Evolutionary conservation across 768 basidiomycete species (phyloP).

Genomic region (Suillus brevipes): DNA sequence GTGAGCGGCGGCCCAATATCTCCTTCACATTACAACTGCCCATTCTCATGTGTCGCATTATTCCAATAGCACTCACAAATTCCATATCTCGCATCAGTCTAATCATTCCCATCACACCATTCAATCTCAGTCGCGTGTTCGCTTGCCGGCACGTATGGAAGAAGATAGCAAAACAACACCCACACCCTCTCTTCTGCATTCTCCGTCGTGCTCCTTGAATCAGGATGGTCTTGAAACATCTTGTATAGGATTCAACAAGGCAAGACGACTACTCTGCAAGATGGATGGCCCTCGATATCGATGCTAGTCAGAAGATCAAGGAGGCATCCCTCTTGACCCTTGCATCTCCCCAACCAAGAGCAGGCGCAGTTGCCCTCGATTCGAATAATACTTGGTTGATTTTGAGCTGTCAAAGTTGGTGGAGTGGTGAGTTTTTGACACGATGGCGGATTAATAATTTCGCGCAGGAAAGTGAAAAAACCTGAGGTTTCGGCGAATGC

Average conservation of each 20-base stretch:
- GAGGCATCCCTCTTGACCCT: conserved; percentile 83
- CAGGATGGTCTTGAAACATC: conserved; percentile 19
- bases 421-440: conserved; percentile 51
- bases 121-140: conserved; percentile 28
- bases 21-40: conserved; percentile 51
- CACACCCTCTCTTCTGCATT: too few relatives aligned
- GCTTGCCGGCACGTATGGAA: conserved; percentile 25
- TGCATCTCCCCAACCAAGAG: conserved; percentile 68
- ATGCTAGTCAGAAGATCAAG: conserved; percentile 80
- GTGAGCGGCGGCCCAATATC: conserved; percentile 28
- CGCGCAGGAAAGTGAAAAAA: conserved; percentile 55
- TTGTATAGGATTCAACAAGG: conserved; percentile 64
- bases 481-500: conserved; percentile 68
- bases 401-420: conserved; percentile 77
- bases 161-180: conserved; percentile 38
- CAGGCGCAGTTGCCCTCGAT: conserved; percentile 69
- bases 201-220: too few relatives aligned
- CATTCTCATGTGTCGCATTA: conserved; percentile 34
- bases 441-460: conserved; percentile 9
- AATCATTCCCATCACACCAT: conserved; percentile 32
- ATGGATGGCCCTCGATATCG: conserved; percentile 77
- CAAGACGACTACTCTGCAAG: conserved; percentile 75
- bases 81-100: conserved; percentile 26
- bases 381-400: too few relatives aligned
- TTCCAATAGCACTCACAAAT: conserved; percentile 36